Evolutionary conservation across 2,329 filamentous ascomycete genomes (phyloP).

Genomic region (Venturia oleaginea): DNA sequence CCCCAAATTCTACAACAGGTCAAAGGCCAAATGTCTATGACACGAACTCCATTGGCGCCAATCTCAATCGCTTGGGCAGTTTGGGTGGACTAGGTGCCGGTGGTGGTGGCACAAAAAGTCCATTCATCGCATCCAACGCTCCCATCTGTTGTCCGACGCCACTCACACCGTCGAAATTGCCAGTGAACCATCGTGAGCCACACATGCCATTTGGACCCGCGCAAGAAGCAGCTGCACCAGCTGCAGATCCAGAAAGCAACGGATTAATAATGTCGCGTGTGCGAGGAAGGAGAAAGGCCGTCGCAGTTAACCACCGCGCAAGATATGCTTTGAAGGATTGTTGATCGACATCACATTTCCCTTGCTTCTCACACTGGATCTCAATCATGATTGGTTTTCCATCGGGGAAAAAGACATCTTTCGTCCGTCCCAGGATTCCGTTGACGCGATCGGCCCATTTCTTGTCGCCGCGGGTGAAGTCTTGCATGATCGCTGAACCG

Average conservation of each 20-base stretch:
- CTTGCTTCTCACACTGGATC: constrained; percentile 53
- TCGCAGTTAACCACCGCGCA: constrained; percentile 50
- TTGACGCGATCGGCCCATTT: constrained; percentile 50
- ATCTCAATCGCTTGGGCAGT: not conserved
- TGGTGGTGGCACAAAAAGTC: constrained; percentile 25
- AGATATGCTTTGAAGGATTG: constrained; percentile 70
- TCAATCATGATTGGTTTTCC: constrained; percentile 51
- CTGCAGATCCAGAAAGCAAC: constrained; percentile 32
- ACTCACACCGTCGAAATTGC: constrained; percentile 31
- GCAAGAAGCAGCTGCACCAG: constrained; percentile 35
- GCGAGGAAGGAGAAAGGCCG: constrained; percentile 34
- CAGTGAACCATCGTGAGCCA: constrained; percentile 37
- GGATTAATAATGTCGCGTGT: constrained; percentile 30
- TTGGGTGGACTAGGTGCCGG: not conserved
- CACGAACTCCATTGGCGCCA: not conserved
- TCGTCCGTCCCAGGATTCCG: constrained; percentile 46
- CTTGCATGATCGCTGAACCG: constrained; percentile 49
- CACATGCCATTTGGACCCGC: constrained; percentile 35
- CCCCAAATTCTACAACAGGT: too few species aligned
- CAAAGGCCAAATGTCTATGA: not conserved
- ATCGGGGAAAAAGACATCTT: constrained; percentile 45
- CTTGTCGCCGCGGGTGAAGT: constrained; percentile 31
- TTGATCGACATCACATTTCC: constrained; percentile 61
- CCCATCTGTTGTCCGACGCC: constrained; percentile 38
- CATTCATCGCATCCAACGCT: constrained; percentile 37